phyloP scores from a whole-genome alignment of 352 stramenopile genomes.

The Phytophthora kernoviae region DNA sequence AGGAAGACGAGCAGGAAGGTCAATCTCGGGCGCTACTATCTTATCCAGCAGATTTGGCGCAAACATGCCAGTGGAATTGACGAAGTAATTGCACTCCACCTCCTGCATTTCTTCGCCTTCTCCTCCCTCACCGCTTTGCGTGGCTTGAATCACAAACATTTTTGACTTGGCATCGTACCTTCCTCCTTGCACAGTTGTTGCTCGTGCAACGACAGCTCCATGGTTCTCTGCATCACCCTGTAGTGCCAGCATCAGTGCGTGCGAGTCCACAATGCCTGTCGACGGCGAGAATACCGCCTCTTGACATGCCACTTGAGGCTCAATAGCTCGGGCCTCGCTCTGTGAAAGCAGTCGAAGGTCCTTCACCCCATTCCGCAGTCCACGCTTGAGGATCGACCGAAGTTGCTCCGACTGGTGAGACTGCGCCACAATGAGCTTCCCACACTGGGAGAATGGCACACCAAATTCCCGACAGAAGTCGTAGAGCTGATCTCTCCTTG shows the following conservation, averaged over 20 bases:
- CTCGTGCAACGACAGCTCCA: conserved; percentile 82
- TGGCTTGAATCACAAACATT: conserved; percentile 41
- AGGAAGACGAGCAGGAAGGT: conserved; percentile 16
- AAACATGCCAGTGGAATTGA: conserved; percentile 93
- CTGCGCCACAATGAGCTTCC: conserved; percentile 96
- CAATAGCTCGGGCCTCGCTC: conserved; percentile 44
- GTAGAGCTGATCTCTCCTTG: conserved; percentile 90
- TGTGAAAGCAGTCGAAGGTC: conserved; percentile 59
- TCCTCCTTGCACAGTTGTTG: conserved; percentile 61
- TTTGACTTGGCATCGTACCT: conserved; percentile 34
- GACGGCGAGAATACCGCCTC: conserved; percentile 93
- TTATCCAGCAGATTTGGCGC: conserved; percentile 53
- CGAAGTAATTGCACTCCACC: conserved; percentile 90
- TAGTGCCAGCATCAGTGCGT: conserved; percentile 91
- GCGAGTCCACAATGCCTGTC: conserved; percentile 96
- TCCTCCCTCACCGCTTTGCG: conserved; percentile 31
- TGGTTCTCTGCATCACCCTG: conserved; percentile 91
- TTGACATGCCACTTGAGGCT: conserved; percentile 63
- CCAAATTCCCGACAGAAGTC: conserved; percentile 87
- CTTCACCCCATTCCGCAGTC: conserved; percentile 56
- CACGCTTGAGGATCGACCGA: conserved; percentile 38
- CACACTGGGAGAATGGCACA: conserved; percentile 87
- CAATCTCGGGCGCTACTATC: conserved; percentile 14
- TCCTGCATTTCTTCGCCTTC: conserved; percentile 44
- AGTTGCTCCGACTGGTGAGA: conserved; percentile 51